These are phyloP conservation scores for Phaffia australis DNA, from an alignment of 768 basidiomycete genomes.

Conservation along the genomic window DNA sequence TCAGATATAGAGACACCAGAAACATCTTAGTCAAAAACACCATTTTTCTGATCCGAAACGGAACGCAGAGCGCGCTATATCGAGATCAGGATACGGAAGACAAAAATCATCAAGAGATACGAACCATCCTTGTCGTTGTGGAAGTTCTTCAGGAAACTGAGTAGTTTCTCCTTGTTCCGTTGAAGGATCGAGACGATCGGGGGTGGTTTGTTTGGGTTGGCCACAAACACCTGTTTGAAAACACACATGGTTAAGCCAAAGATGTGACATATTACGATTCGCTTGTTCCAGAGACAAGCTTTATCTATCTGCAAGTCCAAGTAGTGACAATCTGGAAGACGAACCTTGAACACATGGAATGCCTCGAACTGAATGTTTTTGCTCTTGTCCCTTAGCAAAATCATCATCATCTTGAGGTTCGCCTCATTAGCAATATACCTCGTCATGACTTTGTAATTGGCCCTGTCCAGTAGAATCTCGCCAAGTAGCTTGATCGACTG, in stretches of 20 bases:
- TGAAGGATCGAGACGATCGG: conserved; percentile 83
- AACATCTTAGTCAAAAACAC: not conserved
- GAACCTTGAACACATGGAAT: conserved; percentile 99
- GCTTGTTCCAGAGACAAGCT: not conserved
- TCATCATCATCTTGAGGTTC: conserved; percentile 99
- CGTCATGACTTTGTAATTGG: conserved; percentile 98
- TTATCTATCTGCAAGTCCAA: not conserved
- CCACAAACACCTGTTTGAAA: conserved; percentile 71
- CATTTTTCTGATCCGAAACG: not conserved
- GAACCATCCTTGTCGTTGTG: conserved; percentile 93
- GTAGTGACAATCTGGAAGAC: conserved; percentile 27
- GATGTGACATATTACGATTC: not conserved
- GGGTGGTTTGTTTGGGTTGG: conserved; percentile 96
- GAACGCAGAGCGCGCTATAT: not conserved
- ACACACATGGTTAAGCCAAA: not conserved
- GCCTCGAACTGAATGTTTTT: conserved; percentile 99
- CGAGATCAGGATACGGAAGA: not conserved
- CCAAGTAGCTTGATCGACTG: conserved; percentile 96
- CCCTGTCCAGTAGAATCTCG: conserved; percentile 92
- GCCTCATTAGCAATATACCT: conserved; percentile 88
- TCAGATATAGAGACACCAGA: not conserved
- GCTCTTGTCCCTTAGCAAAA: conserved; percentile 91
- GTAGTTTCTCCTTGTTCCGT: conserved; percentile 85
- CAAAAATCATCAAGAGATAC: conserved; percentile 18
- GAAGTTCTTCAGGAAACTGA: conserved; percentile 80